phyloP scores from a whole-genome alignment of 2,329 filamentous ascomycete species.

The Emmonsia crescens region DNA sequence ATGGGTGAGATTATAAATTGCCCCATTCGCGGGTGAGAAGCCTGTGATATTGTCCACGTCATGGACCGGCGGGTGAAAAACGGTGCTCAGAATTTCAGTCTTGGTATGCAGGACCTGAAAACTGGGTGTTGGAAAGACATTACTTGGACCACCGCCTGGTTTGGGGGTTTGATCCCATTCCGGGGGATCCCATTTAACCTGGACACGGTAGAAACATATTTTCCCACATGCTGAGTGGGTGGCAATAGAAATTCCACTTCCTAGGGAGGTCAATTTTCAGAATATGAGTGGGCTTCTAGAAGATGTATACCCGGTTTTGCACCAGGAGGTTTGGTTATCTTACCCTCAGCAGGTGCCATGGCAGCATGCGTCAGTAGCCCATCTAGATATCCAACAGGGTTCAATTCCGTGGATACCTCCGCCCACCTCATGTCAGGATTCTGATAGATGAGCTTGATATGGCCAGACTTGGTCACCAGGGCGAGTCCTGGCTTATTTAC shows the following conservation, averaged over 20 bases:
- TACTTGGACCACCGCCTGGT: constrained; percentile 9
- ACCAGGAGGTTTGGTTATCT: neutral
- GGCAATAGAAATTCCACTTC: constrained; percentile 26
- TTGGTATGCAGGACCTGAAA: constrained; percentile 30
- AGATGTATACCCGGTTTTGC: neutral
- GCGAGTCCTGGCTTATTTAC: constrained; percentile 61
- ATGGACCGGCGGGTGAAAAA: constrained; percentile 20
- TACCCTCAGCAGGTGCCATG: constrained; percentile 60
- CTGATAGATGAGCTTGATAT: constrained; percentile 65
- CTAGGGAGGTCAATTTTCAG: neutral
- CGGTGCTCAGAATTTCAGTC: constrained; percentile 24
- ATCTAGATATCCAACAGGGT: constrained; percentile 59
- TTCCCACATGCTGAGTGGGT: constrained; percentile 50
- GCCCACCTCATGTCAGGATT: constrained; percentile 62
- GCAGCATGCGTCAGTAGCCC: constrained; percentile 73
- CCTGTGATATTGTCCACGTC: constrained; percentile 18
- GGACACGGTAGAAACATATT: constrained; percentile 61
- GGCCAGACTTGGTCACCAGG: constrained; percentile 62
- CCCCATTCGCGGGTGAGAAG: constrained; percentile 19
- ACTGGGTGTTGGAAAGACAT: constrained; percentile 25
- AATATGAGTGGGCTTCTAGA: constrained; percentile 5
- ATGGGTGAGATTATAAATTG: constrained; percentile 55
- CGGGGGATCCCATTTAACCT: constrained; percentile 60
- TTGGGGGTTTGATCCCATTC: constrained; percentile 39
- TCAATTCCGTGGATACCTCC: constrained; percentile 62